A percentile compares a stretch with the other conserved stretches of the same genome.
Evolutionary conservation across 1,284 basidiomycete genomes (phyloP).

Genomic region (Tilletia caries): DNA sequence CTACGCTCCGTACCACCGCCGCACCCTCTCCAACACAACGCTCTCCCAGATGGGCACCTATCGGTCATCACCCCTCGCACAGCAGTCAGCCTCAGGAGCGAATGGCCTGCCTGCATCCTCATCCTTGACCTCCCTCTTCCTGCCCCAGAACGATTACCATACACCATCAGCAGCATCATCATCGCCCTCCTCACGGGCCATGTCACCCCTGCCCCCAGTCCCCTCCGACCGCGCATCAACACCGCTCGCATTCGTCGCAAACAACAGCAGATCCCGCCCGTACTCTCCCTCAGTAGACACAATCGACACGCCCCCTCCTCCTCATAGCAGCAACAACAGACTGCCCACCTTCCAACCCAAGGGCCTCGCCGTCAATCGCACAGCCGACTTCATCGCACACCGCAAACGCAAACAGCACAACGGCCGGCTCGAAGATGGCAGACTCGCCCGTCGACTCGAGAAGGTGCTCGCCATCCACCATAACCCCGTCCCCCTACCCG

Average conservation of each 20-base stretch:
- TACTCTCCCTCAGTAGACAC: too few relatives aligned
- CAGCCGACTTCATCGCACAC: not conserved
- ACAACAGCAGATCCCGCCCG: too few relatives aligned
- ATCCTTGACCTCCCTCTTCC: not conserved
- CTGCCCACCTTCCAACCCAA: slow-evolving; percentile 3
- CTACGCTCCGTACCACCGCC: too few relatives aligned
- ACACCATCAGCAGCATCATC: too few relatives aligned
- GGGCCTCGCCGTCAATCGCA: not conserved
- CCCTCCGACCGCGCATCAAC: too few relatives aligned
- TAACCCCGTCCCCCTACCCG: not conserved
- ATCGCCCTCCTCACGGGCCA: too few relatives aligned
- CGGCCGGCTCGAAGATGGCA: not conserved
- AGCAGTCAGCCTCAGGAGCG: not conserved
- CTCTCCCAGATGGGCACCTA: too few relatives aligned
- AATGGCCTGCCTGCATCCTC: not conserved
- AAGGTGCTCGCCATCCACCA: slow-evolving; percentile 3
- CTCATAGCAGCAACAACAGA: not conserved
- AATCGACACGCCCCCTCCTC: not conserved
- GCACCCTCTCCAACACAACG: too few relatives aligned
- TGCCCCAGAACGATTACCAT: not conserved
- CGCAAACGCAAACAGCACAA: not conserved
- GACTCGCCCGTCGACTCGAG: not conserved
- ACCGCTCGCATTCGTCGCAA: too few relatives aligned
- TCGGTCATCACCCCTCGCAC: too few relatives aligned
- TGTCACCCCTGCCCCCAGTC: too few relatives aligned